phyloP scores from a whole-genome alignment of 192 early-diverging fungal genomes.

The Coemansia asiatica region DNA sequence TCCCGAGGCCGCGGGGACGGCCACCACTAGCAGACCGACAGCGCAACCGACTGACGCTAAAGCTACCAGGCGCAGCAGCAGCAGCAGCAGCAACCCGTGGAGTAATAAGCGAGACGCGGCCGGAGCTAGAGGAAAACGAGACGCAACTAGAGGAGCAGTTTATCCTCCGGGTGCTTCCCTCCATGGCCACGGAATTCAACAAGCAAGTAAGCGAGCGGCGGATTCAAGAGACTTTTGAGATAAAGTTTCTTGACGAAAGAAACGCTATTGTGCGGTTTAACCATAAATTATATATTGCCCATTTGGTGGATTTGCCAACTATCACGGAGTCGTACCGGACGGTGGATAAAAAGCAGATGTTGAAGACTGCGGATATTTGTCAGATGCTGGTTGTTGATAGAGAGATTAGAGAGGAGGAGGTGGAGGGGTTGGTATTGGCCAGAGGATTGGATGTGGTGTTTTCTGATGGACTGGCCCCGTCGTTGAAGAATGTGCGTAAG shows the following conservation, averaged over 20 bases:
- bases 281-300: constrained; percentile 13
- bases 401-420: constrained; percentile 3
- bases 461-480: constrained; percentile 31
- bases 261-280: constrained; percentile 37
- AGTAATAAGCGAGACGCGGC: constrained; percentile 3
- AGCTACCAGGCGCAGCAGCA: constrained; percentile 24
- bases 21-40: constrained; percentile 46
- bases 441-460: constrained; percentile 34
- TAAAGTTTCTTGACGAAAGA: constrained; percentile 39
- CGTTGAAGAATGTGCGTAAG: constrained; percentile 30
- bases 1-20: constrained; percentile 43
- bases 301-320: constrained; percentile 47
- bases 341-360: constrained; percentile 41
- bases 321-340: constrained; percentile 45
- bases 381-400: constrained; percentile 45
- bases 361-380: constrained; percentile 50
- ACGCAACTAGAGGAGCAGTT: constrained; percentile 48
- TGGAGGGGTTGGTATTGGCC: constrained; percentile 16
- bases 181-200: constrained; percentile 31
- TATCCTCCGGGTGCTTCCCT: constrained; percentile 36
- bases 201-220: constrained; percentile 28
- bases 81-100: constrained; percentile 1
- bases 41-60: constrained; percentile 45
- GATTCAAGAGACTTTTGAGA: constrained; percentile 38
- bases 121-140: constrained; percentile 24